These are phyloP conservation scores for Verticillium nonalfalfae DNA, from an alignment of 2,329 filamentous ascomycete species.

Conservation along the genomic window DNA sequence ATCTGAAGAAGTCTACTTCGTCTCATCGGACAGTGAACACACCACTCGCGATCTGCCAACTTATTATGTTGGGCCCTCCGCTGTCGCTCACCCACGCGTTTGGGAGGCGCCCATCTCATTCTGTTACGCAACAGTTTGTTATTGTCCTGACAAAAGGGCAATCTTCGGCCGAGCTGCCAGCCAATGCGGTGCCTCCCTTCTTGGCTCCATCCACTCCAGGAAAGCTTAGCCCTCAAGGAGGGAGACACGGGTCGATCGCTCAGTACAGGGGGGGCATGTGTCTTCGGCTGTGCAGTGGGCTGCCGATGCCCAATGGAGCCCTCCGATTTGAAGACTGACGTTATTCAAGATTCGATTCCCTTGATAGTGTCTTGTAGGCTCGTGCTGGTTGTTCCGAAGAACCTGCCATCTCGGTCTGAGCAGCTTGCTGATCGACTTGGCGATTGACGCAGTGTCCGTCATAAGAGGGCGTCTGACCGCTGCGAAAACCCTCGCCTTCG, in stretches of 20 bases:
- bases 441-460: background rate
- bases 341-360: background rate
- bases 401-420: background rate
- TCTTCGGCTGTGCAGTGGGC: background rate
- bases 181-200: background rate
- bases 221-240: background rate
- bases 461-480: background rate
- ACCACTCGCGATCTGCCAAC: background rate
- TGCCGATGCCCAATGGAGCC: background rate
- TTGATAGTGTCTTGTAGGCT: background rate
- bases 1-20: background rate
- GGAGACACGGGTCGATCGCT: background rate
- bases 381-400: background rate
- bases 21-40: background rate
- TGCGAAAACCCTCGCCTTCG: background rate
- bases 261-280: background rate
- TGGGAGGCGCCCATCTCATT: background rate
- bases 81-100: background rate
- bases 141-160: constrained; percentile 2
- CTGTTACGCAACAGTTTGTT: constrained; percentile 5
- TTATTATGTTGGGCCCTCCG: background rate
- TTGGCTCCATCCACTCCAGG: background rate
- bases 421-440: background rate
- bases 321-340: background rate
- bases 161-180: background rate